Base-by-base conservation (phyloP, 108 stramenopile species). In the Discostella stelligeroides region DNA sequence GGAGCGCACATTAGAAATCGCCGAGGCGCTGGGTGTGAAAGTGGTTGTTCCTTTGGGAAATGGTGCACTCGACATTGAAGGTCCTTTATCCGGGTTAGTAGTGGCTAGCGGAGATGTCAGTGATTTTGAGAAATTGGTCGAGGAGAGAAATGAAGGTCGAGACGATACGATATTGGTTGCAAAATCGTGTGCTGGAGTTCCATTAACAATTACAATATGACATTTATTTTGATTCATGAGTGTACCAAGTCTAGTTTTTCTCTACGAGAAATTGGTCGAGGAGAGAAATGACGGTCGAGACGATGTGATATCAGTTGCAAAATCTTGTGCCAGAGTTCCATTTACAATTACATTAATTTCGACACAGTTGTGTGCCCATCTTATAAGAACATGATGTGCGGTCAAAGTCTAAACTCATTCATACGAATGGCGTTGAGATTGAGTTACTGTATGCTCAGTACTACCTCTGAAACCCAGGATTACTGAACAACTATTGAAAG, bases 41-140 rank as follows among this genome's bases (percentile, higher is more conserved):
- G 59, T 68, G 25, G 25, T 81, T 49, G 68, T 81, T 7, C 80
- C 80, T 15, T 34, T 81, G 24, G 70, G 70, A 0, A 81, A 81
- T 73, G 80, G 80, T 4, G 80, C 28, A 5, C 45, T 81, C 12
- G 68, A 76, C 41, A 53, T 73, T 27, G 76, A 77, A 27, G 80
- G 80, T n/a, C 70, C 70, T 13, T 40, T 81, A 18, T 55, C 80
- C 11, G 55, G 66, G 13, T 66, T 81, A 63, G 75, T 81, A 2
- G 29, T 18, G 13, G 40, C 75, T 11, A 73, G 38, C 4, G 80
- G 80, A 14, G 46, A 38, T 39, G 70, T 72, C 17, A 27, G 40
- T 15, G 76, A 77, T 34, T 81, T 81, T 51, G 73, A 80, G 46
- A 29, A 29, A 12, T 64, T 76, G 55, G 29, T 76, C 7, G 37